Conservation (phyloP, 2,329 filamentous ascomycete species). For the Fusarium bulbicola region DNA sequence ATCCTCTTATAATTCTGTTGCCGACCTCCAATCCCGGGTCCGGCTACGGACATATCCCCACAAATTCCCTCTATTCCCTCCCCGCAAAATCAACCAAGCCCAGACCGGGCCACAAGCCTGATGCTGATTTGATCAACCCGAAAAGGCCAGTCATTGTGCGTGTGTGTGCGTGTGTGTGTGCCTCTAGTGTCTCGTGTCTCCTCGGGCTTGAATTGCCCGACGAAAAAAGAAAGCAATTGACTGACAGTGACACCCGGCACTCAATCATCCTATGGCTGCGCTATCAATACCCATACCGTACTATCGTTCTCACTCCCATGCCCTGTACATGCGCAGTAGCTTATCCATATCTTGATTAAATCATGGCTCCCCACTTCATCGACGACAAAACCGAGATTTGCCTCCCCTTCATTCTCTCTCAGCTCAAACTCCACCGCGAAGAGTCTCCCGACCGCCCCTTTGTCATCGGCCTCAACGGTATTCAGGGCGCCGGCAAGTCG, state of each 20-base stretch:
- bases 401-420: conserved; percentile 77
- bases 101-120: conserved; percentile 27
- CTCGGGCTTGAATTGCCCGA: conserved; percentile 31
- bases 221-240: conserved; percentile 26
- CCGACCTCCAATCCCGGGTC: conserved; percentile 33
- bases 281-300: conserved; percentile 1
- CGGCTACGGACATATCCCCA: conserved; percentile 32
- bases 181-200: conserved; percentile 19
- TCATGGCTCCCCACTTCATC: conserved; percentile 57
- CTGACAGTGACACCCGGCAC: conserved; percentile 8
- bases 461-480: conserved; percentile 87
- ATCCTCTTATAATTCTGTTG: conserved; percentile 6
- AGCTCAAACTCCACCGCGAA: conserved; percentile 60
- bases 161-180: background rate
- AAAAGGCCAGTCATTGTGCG: conserved; percentile 9
- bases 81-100: conserved; percentile 30
- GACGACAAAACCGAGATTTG: conserved; percentile 84
- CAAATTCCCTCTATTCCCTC: conserved; percentile 25
- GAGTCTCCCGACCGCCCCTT: conserved; percentile 64
- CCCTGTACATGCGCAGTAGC: conserved; percentile 9
- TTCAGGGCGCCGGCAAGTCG: conserved; percentile 93
- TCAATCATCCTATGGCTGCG: conserved; percentile 25
- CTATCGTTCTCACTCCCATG: conserved; percentile 9
- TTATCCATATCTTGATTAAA: conserved; percentile 14
- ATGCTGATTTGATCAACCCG: conserved; percentile 10